Percentiles rank a stretch among this genome's conserved stretches.
Conservation (phyloP, 768 basidiomycete genomes). For the Boletellus ananiceps region DNA sequence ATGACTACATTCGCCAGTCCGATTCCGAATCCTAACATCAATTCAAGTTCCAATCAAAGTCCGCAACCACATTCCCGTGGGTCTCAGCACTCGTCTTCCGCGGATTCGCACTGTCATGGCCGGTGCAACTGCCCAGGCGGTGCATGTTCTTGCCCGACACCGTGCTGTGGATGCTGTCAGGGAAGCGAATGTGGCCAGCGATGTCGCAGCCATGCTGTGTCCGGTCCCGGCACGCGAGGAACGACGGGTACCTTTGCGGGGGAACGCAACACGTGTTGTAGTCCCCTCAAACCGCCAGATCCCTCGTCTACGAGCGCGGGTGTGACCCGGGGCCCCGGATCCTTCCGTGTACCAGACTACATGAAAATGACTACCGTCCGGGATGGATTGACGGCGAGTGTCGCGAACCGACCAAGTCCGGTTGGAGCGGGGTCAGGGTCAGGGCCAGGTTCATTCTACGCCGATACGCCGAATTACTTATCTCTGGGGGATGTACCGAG, state of each 20-base stretch:
- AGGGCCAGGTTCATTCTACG: constrained; percentile 14
- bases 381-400: constrained; percentile 26
- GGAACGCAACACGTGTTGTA: constrained; percentile 28
- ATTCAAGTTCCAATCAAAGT: constrained; percentile 7
- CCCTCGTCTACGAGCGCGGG: constrained; percentile 6
- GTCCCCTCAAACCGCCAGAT: constrained; percentile 8
- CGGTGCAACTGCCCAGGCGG: constrained; percentile 33
- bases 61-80: constrained; percentile 2
- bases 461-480: constrained; percentile 22
- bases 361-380: constrained; percentile 31
- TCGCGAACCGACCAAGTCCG: constrained; percentile 14
- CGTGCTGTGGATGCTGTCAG: constrained; percentile 29
- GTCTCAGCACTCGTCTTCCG: constrained; percentile 15
- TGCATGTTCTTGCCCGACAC: constrained; percentile 31
- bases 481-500: constrained; percentile 23
- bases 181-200: constrained; percentile 28
- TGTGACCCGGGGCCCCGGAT: constrained; percentile 11
- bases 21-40: constrained; percentile 8
- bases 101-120: constrained; percentile 29
- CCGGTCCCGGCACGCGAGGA: constrained; percentile 6
- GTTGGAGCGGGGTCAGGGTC: constrained; percentile 11
- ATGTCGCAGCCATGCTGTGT: constrained; percentile 12
- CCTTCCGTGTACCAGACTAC: constrained; percentile 29
- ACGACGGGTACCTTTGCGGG: constrained; percentile 32
- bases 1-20: constrained; percentile 11